These are phyloP conservation scores for Fusarium nisikadoi DNA, from an alignment of 2,329 filamentous ascomycete species.

Conservation along the genomic window DNA sequence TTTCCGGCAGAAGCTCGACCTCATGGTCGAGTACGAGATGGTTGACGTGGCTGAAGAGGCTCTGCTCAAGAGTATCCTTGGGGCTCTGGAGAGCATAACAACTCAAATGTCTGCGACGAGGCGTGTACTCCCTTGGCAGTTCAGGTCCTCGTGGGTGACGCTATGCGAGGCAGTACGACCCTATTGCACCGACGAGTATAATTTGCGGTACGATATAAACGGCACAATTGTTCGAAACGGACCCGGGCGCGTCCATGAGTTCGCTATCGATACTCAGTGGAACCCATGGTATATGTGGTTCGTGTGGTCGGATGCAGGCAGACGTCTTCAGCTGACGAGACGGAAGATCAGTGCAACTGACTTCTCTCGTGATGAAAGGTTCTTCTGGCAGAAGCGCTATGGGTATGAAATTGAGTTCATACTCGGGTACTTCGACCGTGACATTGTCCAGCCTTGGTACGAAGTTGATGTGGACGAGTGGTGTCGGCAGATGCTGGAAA, in stretches of 20 bases:
- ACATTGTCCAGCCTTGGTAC: background rate
- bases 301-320: background rate
- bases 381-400: background rate
- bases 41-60: background rate
- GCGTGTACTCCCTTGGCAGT: background rate
- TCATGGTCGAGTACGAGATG: conserved; percentile 17
- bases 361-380: background rate
- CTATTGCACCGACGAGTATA: background rate
- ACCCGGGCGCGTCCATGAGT: conserved; percentile 6
- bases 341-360: fast-evolving
- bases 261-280: background rate
- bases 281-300: conserved; percentile 6
- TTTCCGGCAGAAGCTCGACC: conserved; percentile 14
- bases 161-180: conserved; percentile 4
- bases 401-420: background rate
- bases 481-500: background rate
- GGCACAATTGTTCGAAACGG: background rate
- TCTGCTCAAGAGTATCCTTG: background rate
- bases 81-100: background rate
- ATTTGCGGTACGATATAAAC: background rate
- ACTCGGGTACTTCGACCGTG: background rate
- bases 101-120: background rate
- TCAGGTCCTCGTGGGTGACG: background rate
- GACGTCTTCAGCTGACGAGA: background rate
- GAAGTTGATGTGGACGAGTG: background rate